Evolutionary conservation across 371 early-diverging fungal genomes (phyloP).

Genomic region (Zychaea mexicana): DNA sequence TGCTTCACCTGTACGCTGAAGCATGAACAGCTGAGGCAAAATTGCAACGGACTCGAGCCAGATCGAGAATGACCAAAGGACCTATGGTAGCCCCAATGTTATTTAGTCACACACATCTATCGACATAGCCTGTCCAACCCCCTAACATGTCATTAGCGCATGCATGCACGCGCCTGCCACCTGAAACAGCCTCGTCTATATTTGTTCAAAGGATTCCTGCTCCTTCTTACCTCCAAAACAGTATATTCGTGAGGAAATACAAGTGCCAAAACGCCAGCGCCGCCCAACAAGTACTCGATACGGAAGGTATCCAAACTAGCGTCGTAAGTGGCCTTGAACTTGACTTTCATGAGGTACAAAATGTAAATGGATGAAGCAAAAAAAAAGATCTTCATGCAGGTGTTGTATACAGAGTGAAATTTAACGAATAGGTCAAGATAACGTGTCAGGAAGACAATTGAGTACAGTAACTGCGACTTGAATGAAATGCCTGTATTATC

Average conservation of each 20-base stretch:
- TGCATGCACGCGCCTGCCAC: neutral
- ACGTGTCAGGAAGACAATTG: slow-evolving; percentile 91
- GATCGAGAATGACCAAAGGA: slow-evolving; percentile 95
- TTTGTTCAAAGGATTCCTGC: neutral
- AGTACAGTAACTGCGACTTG: slow-evolving; percentile 95
- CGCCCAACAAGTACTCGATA: slow-evolving; percentile 80
- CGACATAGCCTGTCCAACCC: too few relatives aligned
- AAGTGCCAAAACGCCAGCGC: slow-evolving; percentile 70
- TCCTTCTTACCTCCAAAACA: slow-evolving; percentile 61
- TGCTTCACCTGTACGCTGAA: slow-evolving; percentile 96
- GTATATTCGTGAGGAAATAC: slow-evolving; percentile 72
- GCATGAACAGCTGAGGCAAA: slow-evolving; percentile 97
- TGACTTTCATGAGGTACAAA: slow-evolving; percentile 87
- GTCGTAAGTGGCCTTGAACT: slow-evolving; percentile 92
- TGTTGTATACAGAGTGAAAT: slow-evolving; percentile 89
- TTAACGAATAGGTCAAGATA: slow-evolving; percentile 90
- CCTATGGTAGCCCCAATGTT: too few relatives aligned
- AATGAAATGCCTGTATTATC: slow-evolving; percentile 89
- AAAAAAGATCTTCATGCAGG: slow-evolving; percentile 95
- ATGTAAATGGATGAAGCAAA: slow-evolving; percentile 87
- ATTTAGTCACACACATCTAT: too few relatives aligned
- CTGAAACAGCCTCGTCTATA: neutral
- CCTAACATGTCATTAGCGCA: neutral
- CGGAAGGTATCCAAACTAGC: slow-evolving; percentile 89
- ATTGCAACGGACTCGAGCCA: slow-evolving; percentile 98